Evolutionary conservation across 2,329 filamentous ascomycete species (phyloP).

Genomic region (Penicillium sp.): DNA sequence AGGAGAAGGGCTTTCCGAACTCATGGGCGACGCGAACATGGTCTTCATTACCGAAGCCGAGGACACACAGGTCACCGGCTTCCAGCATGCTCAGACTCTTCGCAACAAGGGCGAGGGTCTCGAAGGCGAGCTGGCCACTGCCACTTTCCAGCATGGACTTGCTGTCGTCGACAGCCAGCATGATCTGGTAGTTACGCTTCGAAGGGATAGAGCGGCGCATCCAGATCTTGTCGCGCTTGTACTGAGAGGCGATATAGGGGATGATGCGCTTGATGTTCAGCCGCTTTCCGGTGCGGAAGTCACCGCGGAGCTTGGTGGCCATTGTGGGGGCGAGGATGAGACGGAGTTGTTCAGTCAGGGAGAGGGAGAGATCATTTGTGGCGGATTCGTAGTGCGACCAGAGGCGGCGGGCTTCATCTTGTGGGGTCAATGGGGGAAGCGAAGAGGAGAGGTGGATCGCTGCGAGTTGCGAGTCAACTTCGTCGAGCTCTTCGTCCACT

Average conservation of each 20-base stretch:
- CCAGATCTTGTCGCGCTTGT: slow-evolving; percentile 99
- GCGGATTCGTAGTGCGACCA: slow-evolving; percentile 83
- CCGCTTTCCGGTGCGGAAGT: slow-evolving; percentile 95
- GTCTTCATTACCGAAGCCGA: slow-evolving; percentile 76
- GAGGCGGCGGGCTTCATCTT: slow-evolving; percentile 65
- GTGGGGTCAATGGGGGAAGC: slow-evolving; percentile 45
- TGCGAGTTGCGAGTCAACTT: slow-evolving; percentile 60
- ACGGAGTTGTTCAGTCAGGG: slow-evolving; percentile 89
- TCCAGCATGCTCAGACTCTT: slow-evolving; percentile 89
- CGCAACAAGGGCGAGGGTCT: slow-evolving; percentile 89
- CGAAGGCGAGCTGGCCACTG: slow-evolving; percentile 78
- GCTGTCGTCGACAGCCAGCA: slow-evolving; percentile 95
- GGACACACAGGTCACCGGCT: slow-evolving; percentile 85
- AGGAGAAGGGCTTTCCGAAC: slow-evolving; percentile 77
- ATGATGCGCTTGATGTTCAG: slow-evolving; percentile 99
- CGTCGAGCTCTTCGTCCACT: slow-evolving; percentile 46
- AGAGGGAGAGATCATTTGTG: slow-evolving; percentile 82
- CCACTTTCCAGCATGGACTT: slow-evolving; percentile 85
- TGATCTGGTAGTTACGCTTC: slow-evolving; percentile 94
- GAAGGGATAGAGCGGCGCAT: slow-evolving; percentile 89
- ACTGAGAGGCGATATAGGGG: slow-evolving; percentile 95
- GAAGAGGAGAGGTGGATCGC: slow-evolving; percentile 68
- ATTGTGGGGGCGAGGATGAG: slow-evolving; percentile 93
- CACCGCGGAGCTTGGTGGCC: slow-evolving; percentile 92
- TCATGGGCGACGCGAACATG: slow-evolving; percentile 81